Evolutionary conservation across 495 filamentous ascomycete species (phyloP), one percentile per base, ranked within the genome.

Genomic region (Peziza echinospora): DNA sequence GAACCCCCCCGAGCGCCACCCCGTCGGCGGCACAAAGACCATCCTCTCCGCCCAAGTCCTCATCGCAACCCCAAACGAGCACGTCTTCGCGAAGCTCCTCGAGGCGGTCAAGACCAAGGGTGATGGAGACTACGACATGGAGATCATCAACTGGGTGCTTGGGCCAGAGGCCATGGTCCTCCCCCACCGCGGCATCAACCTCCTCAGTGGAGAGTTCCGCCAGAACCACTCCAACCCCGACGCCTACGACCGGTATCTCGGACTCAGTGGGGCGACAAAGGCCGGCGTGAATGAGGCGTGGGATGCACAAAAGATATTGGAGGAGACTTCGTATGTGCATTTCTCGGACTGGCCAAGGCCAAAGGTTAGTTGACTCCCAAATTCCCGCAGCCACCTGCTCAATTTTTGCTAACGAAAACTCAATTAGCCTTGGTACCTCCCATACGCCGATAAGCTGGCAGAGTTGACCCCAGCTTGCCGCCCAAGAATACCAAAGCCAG

Each of bases 311-410:
- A 66, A 60, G 39, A 69, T 71, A 24, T 62, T 75, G 25, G 63
- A 67, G 19, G 75, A 85, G 56, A 79, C 78, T 8, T 85, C 78
- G 53, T 69, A 83, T 11, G 68, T 89, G 0, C 83, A 85, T 61
- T 87, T 92, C 54, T 77, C 71, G 2, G 83, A 89, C 54, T 81
- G 76, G 74, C 82, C 82, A 3, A 51, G 84, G 37, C 80, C 81
- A 3, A 87, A 87, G 59, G 21, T 48, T 37, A 24, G 39, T 24
- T 19, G 43, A 37, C 30, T 42, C 37, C 46, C 24, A 26, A 55
- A 49, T 28, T 26, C 26, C 45, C 23, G 1, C 24, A 4, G 16
- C 16, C 25, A 21, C 0, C 8, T 49, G 81, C 81, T 0, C 85
- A 80, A 80, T 60, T 81, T 17, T 67, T 70, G 60, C 76, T 70